Evolutionary conservation across 2,329 filamentous ascomycete species (phyloP).

Genomic region (Cytospora piceae): DNA sequence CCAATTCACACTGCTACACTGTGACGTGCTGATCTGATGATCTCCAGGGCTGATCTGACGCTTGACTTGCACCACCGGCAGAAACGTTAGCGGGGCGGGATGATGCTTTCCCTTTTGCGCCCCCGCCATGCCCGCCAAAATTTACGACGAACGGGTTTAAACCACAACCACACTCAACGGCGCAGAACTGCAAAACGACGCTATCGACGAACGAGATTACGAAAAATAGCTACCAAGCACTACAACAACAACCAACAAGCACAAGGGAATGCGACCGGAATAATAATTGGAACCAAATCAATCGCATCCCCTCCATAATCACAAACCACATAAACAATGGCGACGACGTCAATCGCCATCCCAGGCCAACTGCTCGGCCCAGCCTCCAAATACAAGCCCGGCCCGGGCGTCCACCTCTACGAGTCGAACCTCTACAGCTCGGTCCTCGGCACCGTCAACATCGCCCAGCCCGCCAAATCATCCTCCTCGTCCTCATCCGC

Average conservation of each 20-base stretch:
- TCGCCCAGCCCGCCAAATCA: constrained; percentile 52
- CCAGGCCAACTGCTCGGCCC: constrained; percentile 83
- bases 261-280: neutral
- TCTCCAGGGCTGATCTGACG: neutral
- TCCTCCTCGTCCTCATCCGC: neutral
- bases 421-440: constrained; percentile 78
- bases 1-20: neutral
- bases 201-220: no score
- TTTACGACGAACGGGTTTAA: neutral
- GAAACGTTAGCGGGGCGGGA: constrained; percentile 1
- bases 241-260: neutral
- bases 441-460: constrained; percentile 72
- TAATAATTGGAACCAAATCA: neutral
- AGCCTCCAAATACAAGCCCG: constrained; percentile 67
- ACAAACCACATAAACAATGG: constrained; percentile 24
- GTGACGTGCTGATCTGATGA: constrained; percentile 1
- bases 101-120: neutral
- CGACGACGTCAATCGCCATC: constrained; percentile 59
- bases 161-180: neutral
- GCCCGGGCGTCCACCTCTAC: constrained; percentile 83
- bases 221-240: neutral
- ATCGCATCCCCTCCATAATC: neutral
- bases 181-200: no score
- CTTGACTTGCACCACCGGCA: neutral
- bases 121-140: neutral